Evolutionary conservation across 805 yeast species (phyloP).

Genomic region (Lipomyces yamanashiensis): DNA sequence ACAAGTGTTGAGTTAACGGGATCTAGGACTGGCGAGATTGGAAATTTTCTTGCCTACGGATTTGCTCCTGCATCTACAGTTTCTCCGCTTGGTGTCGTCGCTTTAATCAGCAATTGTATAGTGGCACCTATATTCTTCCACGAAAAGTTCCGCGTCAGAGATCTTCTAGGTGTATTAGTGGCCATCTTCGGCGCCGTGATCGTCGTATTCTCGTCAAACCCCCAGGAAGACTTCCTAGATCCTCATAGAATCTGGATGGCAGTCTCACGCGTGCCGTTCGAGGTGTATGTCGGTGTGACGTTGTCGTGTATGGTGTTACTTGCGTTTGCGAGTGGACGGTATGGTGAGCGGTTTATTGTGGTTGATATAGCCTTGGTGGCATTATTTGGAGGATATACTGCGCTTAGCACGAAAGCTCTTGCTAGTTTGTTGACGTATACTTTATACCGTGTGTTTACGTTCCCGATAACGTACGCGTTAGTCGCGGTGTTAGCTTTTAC

Average conservation of each 20-base stretch:
- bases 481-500: conserved; percentile 46
- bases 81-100: conserved; percentile 57
- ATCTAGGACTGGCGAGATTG: conserved; percentile 49
- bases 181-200: conserved; percentile 52
- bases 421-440: conserved; percentile 43
- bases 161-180: conserved; percentile 49
- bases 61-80: conserved; percentile 55
- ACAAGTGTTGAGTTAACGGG: background rate
- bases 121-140: conserved; percentile 56
- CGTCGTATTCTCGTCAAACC: conserved; percentile 48
- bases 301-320: conserved; percentile 33
- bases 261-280: conserved; percentile 40
- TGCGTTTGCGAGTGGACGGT: conserved; percentile 20
- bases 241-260: conserved; percentile 41
- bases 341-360: conserved; percentile 39
- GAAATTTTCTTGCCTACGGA: conserved; percentile 57
- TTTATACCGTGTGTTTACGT: conserved; percentile 38
- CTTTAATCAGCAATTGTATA: conserved; percentile 53
- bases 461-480: conserved; percentile 46
- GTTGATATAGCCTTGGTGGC: conserved; percentile 50
- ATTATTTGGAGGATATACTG: conserved; percentile 53
- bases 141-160: conserved; percentile 46
- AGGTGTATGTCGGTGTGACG: conserved; percentile 43
- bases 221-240: conserved; percentile 35
- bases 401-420: conserved; percentile 52